phyloP scores from a whole-genome alignment of 73 alveolate species.

The Paramecium biaurelia region DNA sequence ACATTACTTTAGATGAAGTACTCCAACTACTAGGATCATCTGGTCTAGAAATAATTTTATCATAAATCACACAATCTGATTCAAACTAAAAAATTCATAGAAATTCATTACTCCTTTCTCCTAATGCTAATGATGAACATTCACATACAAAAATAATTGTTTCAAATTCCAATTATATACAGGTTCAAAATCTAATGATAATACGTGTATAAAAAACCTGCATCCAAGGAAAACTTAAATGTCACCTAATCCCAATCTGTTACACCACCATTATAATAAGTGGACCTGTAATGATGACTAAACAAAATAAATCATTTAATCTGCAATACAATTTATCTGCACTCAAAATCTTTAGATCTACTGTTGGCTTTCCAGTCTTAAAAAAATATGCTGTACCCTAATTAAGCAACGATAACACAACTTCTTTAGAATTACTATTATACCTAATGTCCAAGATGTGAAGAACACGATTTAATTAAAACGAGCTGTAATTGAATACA shows the following conservation, averaged over 20 bases:
- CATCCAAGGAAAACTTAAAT: background rate
- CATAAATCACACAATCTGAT: conserved; percentile 44
- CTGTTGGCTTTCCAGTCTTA: conserved; percentile 47
- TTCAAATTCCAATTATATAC: conserved; percentile 43
- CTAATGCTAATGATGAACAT: background rate
- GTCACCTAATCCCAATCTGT: conserved; percentile 51
- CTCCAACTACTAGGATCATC: conserved; percentile 19
- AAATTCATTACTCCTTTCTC: background rate
- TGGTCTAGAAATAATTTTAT: conserved; percentile 27
- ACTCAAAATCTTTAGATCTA: background rate
- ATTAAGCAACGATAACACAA: background rate
- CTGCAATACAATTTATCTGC: conserved; percentile 36
- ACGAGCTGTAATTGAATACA: conserved; percentile 56
- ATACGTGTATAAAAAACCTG: background rate
- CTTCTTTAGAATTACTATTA: background rate
- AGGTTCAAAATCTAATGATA: conserved; percentile 23
- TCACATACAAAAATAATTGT: conserved; percentile 20
- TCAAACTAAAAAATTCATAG: background rate
- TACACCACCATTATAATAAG: conserved; percentile 13
- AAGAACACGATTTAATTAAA: conserved; percentile 48
- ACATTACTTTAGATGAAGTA: background rate
- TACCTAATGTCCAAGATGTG: conserved; percentile 54
- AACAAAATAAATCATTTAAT: background rate
- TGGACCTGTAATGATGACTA: background rate
- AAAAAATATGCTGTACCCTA: conserved; percentile 38